Conservation (phyloP, 2,329 filamentous ascomycete species). For the Alternaria sp. region DNA sequence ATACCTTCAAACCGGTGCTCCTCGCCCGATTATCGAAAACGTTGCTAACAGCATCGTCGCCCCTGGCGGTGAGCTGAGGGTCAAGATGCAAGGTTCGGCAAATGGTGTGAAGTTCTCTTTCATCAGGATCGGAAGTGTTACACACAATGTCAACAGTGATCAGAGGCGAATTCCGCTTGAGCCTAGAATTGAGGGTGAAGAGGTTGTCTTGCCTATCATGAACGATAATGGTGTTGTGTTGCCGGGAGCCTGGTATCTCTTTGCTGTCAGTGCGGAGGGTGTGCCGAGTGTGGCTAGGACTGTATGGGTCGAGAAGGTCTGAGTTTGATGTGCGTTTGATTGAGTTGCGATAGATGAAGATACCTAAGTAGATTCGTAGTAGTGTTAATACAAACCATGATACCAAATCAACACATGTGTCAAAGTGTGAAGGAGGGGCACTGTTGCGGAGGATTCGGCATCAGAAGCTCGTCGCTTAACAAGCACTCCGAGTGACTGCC, state of each 20-base stretch:
- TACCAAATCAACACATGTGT: background rate
- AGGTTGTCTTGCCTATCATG: conserved; percentile 15
- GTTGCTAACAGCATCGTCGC: conserved; percentile 5
- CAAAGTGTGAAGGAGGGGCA: background rate
- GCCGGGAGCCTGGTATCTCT: conserved; percentile 28
- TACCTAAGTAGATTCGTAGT: background rate
- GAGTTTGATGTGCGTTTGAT: background rate
- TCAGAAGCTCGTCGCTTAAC: background rate
- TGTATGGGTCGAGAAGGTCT: conserved; percentile 9
- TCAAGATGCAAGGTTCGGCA: conserved; percentile 17
- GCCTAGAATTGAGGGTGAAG: background rate
- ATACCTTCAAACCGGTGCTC: conserved; percentile 55
- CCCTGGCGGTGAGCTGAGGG: conserved; percentile 17
- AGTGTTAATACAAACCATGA: background rate
- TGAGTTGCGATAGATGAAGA: background rate
- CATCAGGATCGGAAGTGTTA: conserved; percentile 30
- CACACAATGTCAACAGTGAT: conserved; percentile 30
- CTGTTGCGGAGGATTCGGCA: background rate
- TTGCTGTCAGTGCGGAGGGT: conserved; percentile 20
- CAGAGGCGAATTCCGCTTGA: conserved; percentile 26
- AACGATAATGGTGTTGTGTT: conserved; percentile 18
- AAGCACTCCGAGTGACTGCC: background rate
- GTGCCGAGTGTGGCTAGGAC: conserved; percentile 27
- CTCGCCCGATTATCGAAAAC: conserved; percentile 20
- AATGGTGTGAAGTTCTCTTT: conserved; percentile 17